Evolutionary conservation across 768 basidiomycete species (phyloP), one percentile per base, ranked within the genome.

Genomic region (Chalciporus pseudorubinellus): DNA sequence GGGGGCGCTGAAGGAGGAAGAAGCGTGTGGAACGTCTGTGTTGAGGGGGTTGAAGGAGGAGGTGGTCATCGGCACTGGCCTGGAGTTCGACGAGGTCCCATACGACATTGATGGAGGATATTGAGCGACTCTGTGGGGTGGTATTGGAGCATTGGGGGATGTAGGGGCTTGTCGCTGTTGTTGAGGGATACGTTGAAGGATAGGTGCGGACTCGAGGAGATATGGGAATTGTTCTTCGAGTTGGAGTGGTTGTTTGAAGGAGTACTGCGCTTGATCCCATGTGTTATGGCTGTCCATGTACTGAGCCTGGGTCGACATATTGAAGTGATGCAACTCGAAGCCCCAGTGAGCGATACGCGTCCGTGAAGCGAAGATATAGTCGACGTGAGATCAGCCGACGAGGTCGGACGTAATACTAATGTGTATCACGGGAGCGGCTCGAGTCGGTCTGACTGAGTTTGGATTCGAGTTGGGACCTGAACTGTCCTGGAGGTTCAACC

Each of bases 161-260:
- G 46, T 31, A 6, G 56, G 48, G 1, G 49, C 22, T 20, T 50
- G 63, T 14, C 14, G 50, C 12, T 57, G 62, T 14, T 57, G 62
- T 4, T 58, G 69, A 10, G 44, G 31, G 10, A 46, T 45, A 8
- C 8, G 46, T n/a, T 22, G 59, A 24, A 41, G 11, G 26, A 14
- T 24, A 6, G 50, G 12, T 3, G 55, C 28, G 22, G 54, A 1
- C 4, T 66, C 54, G 14, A 69, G 33, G 18, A 62, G 14, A 45
- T 58, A 62, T 1, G 57, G 40, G 2, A 52, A 51, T 28, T 58
- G 51, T 20, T 70, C 67, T 20, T 70, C 67, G 41, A 70, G 69
- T 21, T 69, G 63, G 9, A 61, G 55, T 10, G 62, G 44, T 3
- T 53, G 61, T 11, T 44, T 56, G 44, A 61, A 41, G 2, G 51